Conservation (phyloP, 192 early-diverging fungal genomes). For the Linnemannia hyalina region DNA sequence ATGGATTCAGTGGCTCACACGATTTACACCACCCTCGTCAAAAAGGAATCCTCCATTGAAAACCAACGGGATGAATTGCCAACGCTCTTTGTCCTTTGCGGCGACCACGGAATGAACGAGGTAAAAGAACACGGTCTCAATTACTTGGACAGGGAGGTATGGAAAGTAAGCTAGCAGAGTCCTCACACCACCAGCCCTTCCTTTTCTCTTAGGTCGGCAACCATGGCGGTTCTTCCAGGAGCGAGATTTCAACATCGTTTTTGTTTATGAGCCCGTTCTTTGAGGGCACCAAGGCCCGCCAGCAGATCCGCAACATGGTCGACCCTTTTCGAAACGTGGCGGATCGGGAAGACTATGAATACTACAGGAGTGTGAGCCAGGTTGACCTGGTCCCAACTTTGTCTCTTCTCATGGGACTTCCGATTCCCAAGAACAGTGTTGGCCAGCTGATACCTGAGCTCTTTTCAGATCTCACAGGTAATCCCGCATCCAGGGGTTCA, state of each 20-base stretch:
- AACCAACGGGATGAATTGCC: conserved; percentile 55
- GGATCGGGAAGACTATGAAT: conserved; percentile 59
- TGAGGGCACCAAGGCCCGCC: neutral
- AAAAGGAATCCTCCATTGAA: conserved; percentile 2
- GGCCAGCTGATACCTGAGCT: conserved; percentile 88
- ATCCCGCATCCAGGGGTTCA: neutral
- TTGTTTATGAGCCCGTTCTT: conserved; percentile 64
- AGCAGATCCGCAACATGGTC: conserved; percentile 30
- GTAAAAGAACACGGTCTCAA: conserved; percentile 32
- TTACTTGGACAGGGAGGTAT: neutral
- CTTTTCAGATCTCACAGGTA: conserved; percentile 64
- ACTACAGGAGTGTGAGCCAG: conserved; percentile 77
- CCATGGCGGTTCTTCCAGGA: conserved; percentile 68
- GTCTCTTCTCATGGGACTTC: conserved; percentile 82
- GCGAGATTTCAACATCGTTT: conserved; percentile 67
- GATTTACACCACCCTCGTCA: conserved; percentile 60
- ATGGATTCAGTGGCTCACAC: conserved; percentile 77
- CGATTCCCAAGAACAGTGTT: conserved; percentile 94
- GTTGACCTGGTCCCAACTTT: conserved; percentile 93
- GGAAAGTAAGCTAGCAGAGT: neutral
- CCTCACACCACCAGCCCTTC: neutral
- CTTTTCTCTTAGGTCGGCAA: conserved; percentile 62
- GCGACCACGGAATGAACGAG: conserved; percentile 91
- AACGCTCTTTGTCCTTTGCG: conserved; percentile 81
- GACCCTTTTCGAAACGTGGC: conserved; percentile 41